Percentiles rank a stretch among this genome's conserved stretches.
Evolutionary conservation across 805 yeast genomes (phyloP).

Genomic region (Yamadazyma ubonensis): DNA sequence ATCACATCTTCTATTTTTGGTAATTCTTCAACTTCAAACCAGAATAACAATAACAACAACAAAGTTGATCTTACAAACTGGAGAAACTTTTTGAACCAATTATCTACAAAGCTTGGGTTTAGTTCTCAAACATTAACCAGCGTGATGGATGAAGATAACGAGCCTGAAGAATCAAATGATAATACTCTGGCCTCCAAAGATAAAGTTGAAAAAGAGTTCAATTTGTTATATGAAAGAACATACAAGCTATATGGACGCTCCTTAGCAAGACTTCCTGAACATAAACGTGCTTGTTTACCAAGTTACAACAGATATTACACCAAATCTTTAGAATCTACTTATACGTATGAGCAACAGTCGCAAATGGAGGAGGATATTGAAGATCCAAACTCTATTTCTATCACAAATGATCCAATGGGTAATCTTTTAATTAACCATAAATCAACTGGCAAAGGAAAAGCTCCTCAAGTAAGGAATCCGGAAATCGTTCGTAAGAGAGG

Average conservation of each 20-base stretch:
- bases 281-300: constrained; percentile 41
- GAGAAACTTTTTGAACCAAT: constrained; percentile 33
- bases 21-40: constrained; percentile 25
- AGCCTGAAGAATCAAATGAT: constrained; percentile 11
- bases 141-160: constrained; percentile 19
- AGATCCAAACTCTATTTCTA: constrained; percentile 34
- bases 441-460: constrained; percentile 8
- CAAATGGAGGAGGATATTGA: constrained; percentile 28
- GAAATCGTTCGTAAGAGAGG: constrained; percentile 25
- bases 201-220: constrained; percentile 31
- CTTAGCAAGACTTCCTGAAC: constrained; percentile 33
- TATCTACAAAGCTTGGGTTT: constrained; percentile 37
- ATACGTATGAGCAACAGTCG: constrained; percentile 19
- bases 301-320: constrained; percentile 33
- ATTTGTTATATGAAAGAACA: constrained; percentile 32
- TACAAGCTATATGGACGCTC: constrained; percentile 40
- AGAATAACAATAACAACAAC: constrained; percentile 17
- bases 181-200: constrained; percentile 16
- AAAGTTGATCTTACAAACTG: constrained; percentile 35
- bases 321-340: constrained; percentile 8
- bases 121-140: constrained; percentile 28
- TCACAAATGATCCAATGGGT: constrained; percentile 43
- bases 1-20: constrained; percentile 23
- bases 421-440: constrained; percentile 38
- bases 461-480: constrained; percentile 11